Evolutionary conservation across 805 yeast species (phyloP).

Genomic region (Wickerhamiella siamensis): DNA sequence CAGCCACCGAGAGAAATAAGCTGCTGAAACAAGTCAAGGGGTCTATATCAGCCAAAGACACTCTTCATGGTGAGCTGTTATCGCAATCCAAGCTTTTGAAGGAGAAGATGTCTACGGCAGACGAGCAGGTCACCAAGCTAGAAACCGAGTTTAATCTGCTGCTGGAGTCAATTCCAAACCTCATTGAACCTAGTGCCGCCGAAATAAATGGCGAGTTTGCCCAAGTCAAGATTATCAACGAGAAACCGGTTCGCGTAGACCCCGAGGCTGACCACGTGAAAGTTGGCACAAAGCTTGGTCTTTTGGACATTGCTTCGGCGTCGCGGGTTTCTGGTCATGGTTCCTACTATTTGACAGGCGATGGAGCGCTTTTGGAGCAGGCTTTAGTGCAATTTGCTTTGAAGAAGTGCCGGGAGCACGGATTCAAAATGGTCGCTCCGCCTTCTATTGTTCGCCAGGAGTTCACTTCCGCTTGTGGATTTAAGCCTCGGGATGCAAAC

Average conservation of each 20-base stretch:
- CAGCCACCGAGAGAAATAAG: conserved; percentile 14
- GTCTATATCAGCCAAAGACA: conserved; percentile 6
- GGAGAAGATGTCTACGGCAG: conserved; percentile 10
- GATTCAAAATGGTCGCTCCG: conserved; percentile 61
- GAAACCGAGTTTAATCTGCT: conserved; percentile 9
- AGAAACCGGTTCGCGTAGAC: conserved; percentile 3
- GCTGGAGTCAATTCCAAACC: conserved; percentile 24
- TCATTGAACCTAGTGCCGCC: conserved; percentile 17
- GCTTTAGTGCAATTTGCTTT: conserved; percentile 76
- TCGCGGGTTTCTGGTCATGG: conserved; percentile 59
- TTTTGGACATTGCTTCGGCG: conserved; percentile 60
- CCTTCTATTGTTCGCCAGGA: conserved; percentile 77
- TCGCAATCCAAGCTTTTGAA: conserved; percentile 13
- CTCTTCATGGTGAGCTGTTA: conserved; percentile 14
- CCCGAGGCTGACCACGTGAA: conserved; percentile 41
- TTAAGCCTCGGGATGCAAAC: conserved; percentile 79
- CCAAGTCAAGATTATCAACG: conserved; percentile 16
- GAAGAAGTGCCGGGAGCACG: conserved; percentile 45
- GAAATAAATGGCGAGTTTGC: conserved; percentile 11
- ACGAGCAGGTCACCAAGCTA: conserved; percentile 6
- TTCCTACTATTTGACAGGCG: conserved; percentile 59
- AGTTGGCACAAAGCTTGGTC: conserved; percentile 52
- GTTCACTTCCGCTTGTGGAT: conserved; percentile 79
- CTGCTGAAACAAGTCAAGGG: conserved; percentile 9
- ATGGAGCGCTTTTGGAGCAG: conserved; percentile 78